phyloP scores from a whole-genome alignment of 2,329 filamentous ascomycete species.

The Mollisiaceae sp. region DNA sequence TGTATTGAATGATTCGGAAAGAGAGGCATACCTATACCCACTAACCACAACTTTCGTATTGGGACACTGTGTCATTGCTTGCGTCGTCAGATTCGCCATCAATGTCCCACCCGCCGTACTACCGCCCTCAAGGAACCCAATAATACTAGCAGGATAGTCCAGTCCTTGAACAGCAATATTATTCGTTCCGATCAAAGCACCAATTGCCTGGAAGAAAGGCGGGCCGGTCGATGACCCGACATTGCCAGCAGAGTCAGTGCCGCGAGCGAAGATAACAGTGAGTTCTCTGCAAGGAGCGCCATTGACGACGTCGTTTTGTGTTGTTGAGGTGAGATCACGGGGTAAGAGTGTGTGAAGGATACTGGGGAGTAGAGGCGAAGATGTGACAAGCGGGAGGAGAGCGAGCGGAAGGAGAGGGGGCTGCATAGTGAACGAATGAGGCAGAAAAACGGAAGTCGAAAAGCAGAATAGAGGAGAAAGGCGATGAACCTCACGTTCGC shows the following conservation, averaged over 20 bases:
- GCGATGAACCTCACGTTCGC: not conserved
- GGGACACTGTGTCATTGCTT: constrained; percentile 7
- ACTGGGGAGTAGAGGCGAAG: not conserved
- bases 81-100: not conserved
- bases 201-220: constrained; percentile 54
- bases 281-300: constrained; percentile 48
- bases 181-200: constrained; percentile 46
- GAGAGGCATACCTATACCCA: constrained; percentile 8
- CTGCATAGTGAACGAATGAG: not conserved
- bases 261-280: constrained; percentile 61
- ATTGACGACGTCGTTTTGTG: constrained; percentile 35
- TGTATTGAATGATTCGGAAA: too few species aligned
- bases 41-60: constrained; percentile 3
- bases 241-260: constrained; percentile 58
- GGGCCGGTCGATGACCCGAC: constrained; percentile 56
- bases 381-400: not conserved
- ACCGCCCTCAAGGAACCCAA: constrained; percentile 19
- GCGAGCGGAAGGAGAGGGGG: not conserved
- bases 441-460: not conserved
- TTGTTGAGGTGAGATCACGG: constrained; percentile 12
- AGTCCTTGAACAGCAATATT: constrained; percentile 47
- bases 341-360: not conserved
- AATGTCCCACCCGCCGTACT: not conserved
- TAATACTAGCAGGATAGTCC: constrained; percentile 23
- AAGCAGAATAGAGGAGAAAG: not conserved